Evolutionary conservation across 73 alveolate genomes (phyloP).

Genomic region (Tetrahymena thermophila): DNA sequence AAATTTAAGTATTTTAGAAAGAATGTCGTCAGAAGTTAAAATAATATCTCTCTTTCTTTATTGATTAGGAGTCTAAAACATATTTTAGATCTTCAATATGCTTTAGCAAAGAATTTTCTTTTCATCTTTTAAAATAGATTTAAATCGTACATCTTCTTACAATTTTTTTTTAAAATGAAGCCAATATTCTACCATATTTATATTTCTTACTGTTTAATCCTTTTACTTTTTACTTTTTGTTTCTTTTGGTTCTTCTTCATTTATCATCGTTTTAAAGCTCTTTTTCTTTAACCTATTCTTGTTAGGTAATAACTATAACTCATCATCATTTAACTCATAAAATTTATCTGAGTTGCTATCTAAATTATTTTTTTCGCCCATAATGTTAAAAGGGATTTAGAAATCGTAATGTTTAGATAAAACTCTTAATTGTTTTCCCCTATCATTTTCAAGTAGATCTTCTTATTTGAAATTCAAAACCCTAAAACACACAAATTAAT

Average conservation of each 20-base stretch:
- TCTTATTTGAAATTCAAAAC: not conserved
- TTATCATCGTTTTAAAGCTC: not conserved
- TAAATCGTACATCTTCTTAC: not conserved
- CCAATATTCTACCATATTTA: not conserved
- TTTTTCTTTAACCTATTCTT: not conserved
- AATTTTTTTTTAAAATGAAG: not conserved
- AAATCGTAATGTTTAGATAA: not conserved
- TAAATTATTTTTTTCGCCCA: not conserved
- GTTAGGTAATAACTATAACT: not conserved
- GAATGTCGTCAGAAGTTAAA: not conserved
- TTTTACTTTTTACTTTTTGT: not conserved
- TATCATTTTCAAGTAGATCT: not conserved
- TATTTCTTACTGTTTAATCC: not conserved
- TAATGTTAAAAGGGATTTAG: not conserved
- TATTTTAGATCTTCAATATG: not conserved
- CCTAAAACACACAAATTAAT: not conserved
- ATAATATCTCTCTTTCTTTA: not conserved
- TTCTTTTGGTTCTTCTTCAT: not conserved
- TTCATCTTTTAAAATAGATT: not conserved
- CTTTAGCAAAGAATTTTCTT: not conserved
- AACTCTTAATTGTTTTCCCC: not conserved
- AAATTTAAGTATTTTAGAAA: not conserved
- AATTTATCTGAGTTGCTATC: not conserved
- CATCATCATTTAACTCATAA: not conserved
- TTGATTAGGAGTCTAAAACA: not conserved